A percentile compares a stretch with the other conserved stretches of the same genome.
phyloP scores from a whole-genome alignment of 805 yeast genomes.

The Kregervanrija delftensis region DNA sequence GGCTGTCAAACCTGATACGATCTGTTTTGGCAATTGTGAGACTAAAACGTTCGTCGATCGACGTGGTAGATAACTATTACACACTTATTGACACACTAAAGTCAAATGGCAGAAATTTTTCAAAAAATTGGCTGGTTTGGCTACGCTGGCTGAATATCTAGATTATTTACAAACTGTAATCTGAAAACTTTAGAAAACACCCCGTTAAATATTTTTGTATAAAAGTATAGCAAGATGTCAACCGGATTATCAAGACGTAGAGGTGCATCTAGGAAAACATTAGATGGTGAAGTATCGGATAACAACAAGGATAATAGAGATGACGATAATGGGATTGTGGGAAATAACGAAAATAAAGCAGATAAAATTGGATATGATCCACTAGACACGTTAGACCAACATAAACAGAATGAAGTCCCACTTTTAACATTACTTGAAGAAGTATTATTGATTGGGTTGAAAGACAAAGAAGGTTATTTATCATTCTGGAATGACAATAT shows the following conservation, averaged over 20 bases:
- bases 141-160: too few relatives aligned
- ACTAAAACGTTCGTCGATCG: too few relatives aligned
- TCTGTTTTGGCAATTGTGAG: too few relatives aligned
- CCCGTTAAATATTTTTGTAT: not conserved
- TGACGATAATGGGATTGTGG: not conserved
- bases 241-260: conserved; percentile 75
- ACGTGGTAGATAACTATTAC: too few relatives aligned
- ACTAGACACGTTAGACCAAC: conserved; percentile 43
- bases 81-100: too few relatives aligned
- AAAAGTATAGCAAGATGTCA: conserved; percentile 14
- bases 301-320: conserved; percentile 1
- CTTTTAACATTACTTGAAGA: conserved; percentile 92
- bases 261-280: conserved; percentile 31
- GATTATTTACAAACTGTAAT: too few relatives aligned
- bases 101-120: too few relatives aligned
- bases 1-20: too few relatives aligned
- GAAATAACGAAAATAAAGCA: conserved; percentile 10
- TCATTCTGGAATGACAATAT: conserved; percentile 98
- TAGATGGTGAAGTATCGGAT: not conserved
- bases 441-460: conserved; percentile 84
- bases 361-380: conserved; percentile 83
- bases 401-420: conserved; percentile 44
- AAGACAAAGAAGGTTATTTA: conserved; percentile 92
- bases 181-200: not conserved
- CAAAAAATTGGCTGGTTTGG: too few relatives aligned